Conservation (phyloP, 345 rosid species). For the Salix caprea region DNA sequence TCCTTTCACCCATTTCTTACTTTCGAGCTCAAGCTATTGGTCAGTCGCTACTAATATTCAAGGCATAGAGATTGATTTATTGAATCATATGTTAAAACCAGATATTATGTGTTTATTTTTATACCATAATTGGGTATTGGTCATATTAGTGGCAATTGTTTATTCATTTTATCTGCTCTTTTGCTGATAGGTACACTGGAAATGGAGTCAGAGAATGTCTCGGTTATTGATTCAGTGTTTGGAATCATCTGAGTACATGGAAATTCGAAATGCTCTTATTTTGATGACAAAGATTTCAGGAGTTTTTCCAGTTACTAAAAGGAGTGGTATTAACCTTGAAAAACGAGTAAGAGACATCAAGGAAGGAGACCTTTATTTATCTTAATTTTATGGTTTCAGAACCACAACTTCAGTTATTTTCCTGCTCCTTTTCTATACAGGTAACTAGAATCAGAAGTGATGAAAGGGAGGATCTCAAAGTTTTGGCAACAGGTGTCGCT, state of each 20-base stretch:
- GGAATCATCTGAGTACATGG: slow-evolving; percentile 97
- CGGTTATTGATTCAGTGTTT: slow-evolving; percentile 86
- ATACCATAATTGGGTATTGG: not conserved
- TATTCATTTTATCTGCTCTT: slow-evolving; percentile 16
- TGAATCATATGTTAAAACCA: not conserved
- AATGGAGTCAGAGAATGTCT: slow-evolving; percentile 97
- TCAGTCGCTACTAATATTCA: not conserved
- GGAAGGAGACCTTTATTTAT: slow-evolving; percentile 5
- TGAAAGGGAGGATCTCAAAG: slow-evolving; percentile 99
- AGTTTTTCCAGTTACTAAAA: slow-evolving; percentile 94
- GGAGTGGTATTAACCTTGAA: slow-evolving; percentile 97
- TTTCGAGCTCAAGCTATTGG: not conserved
- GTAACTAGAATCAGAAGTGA: slow-evolving; percentile 89
- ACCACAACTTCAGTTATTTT: slow-evolving; percentile 2
- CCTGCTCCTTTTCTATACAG: slow-evolving; percentile 31
- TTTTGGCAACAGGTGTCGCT: slow-evolving; percentile 96
- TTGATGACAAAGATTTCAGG: slow-evolving; percentile 91
- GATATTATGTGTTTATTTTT: not conserved
- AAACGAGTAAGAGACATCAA: slow-evolving; percentile 63
- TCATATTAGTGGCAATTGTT: not conserved
- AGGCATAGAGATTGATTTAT: not conserved
- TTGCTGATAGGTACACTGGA: slow-evolving; percentile 85
- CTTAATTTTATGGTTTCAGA: slow-evolving; percentile 9
- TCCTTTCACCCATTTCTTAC: not conserved
- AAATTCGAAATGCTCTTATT: slow-evolving; percentile 93